Evolutionary conservation across 805 yeast genomes (phyloP).

Genomic region (Barnettozyma populi): DNA sequence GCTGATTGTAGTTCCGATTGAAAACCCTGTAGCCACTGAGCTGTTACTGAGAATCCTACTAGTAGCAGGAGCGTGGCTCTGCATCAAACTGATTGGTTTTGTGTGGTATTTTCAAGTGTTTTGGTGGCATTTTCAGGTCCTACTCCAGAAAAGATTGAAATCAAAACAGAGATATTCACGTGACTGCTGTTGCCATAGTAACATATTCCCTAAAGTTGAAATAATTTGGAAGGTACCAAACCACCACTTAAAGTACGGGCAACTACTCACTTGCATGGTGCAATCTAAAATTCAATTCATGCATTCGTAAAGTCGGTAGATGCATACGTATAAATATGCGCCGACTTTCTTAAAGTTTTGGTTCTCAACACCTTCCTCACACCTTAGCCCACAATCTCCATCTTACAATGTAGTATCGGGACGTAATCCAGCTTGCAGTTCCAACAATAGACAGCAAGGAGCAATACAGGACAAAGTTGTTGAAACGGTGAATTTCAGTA

Average conservation of each 20-base stretch:
- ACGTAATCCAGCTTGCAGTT: slow-evolving; percentile 5
- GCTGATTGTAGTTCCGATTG: slow-evolving; percentile 13
- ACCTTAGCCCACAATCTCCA: slow-evolving; percentile 11
- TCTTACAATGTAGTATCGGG: slow-evolving; percentile 13
- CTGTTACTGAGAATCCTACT: slow-evolving; percentile 8
- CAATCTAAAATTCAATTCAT: background rate
- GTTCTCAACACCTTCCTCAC: background rate
- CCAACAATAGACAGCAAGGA: slow-evolving; percentile 11
- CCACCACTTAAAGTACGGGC: no score
- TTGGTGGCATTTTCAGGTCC: background rate
- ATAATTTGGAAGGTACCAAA: no score
- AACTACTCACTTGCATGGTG: no score
- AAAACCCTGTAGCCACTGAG: slow-evolving; percentile 8
- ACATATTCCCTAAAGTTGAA: background rate
- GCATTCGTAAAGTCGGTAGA: background rate
- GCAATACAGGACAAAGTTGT: slow-evolving; percentile 25
- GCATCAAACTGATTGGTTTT: background rate
- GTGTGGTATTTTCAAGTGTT: background rate
- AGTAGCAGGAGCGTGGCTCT: background rate
- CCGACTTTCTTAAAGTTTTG: background rate
- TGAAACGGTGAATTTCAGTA: slow-evolving; percentile 20
- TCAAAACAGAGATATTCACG: background rate
- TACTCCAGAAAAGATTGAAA: background rate
- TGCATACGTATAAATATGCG: background rate
- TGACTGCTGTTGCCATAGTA: background rate